A percentile compares a stretch with the other conserved stretches of the same genome.
These are phyloP conservation scores for Eutrema japonicum DNA, from an alignment of 345 rosid species.

Conservation along the genomic window DNA sequence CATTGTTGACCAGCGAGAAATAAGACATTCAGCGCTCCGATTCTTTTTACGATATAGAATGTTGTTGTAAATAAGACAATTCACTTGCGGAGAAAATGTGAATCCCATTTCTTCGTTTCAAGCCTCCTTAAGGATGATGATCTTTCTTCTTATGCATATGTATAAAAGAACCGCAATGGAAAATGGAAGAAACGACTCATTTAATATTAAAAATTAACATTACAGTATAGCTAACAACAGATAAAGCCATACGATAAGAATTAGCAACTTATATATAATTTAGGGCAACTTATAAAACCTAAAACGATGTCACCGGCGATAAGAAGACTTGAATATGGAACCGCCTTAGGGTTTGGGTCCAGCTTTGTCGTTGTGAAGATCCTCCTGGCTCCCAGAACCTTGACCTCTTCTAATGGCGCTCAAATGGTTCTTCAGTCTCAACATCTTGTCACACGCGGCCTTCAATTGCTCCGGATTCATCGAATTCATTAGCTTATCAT, in stretches of 20 bases:
- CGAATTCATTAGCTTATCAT: background rate
- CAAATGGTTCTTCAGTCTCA: background rate
- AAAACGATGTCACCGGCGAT: conserved; percentile 15
- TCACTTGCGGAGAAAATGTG: background rate
- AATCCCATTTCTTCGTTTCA: conserved; percentile 4
- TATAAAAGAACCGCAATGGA: background rate
- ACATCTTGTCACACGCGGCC: background rate
- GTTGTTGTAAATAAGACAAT: background rate
- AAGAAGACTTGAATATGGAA: background rate
- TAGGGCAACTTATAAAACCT: background rate
- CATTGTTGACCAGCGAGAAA: conserved; percentile 51
- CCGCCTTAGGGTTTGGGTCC: conserved; percentile 14
- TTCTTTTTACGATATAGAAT: background rate
- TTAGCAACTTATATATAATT: background rate
- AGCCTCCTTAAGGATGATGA: background rate
- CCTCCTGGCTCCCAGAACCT: background rate
- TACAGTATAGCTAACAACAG: background rate
- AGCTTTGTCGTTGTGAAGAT: background rate
- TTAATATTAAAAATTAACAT: background rate
- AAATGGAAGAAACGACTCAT: background rate
- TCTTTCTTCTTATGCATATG: background rate
- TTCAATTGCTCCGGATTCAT: background rate
- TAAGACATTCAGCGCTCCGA: background rate
- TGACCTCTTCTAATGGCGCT: background rate
- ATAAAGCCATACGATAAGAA: background rate